Evolutionary conservation across 257 asterid genomes (phyloP).

Genomic region (Buddleja alternifolia): DNA sequence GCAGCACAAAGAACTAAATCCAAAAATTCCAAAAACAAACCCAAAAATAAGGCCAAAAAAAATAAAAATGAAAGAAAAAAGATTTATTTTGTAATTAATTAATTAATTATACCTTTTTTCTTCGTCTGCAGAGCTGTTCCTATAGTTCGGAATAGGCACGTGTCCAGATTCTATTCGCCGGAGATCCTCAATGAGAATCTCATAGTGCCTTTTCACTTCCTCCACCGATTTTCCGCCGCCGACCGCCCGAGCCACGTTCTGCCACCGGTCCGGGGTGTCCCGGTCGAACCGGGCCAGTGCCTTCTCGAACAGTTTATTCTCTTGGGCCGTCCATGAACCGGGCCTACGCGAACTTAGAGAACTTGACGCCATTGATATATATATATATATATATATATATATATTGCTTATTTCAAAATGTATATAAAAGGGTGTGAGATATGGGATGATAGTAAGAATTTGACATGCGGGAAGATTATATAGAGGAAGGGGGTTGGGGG

Average conservation of each 20-base stretch:
- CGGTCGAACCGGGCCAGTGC: conserved; percentile 67
- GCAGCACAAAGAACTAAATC: conserved; percentile 18
- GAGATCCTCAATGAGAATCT: conserved; percentile 72
- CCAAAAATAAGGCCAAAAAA: not conserved
- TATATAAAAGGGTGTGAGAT: not conserved
- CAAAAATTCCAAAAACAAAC: not conserved
- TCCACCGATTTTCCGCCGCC: conserved; percentile 73
- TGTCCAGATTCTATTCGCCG: conserved; percentile 66
- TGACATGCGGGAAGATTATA: conserved; percentile 9
- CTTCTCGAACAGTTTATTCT: conserved; percentile 75
- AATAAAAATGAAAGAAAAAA: not conserved
- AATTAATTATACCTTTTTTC: conserved; percentile 45
- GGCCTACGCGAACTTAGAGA: conserved; percentile 30
- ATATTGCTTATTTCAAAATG: no score
- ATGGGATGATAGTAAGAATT: conserved; percentile 23
- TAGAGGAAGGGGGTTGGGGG: conserved; percentile 17
- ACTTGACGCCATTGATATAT: conserved; percentile 67
- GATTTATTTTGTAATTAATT: not conserved
- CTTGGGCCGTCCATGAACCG: conserved; percentile 67
- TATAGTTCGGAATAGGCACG: conserved; percentile 65
- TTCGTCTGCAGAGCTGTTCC: conserved; percentile 26
- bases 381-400: no score
- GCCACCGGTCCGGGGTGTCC: conserved; percentile 85
- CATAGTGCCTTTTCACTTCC: conserved; percentile 72
- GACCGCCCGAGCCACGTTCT: conserved; percentile 69